Conservation (phyloP, 108 stramenopile genomes). For the Discostella stelligeroides region DNA sequence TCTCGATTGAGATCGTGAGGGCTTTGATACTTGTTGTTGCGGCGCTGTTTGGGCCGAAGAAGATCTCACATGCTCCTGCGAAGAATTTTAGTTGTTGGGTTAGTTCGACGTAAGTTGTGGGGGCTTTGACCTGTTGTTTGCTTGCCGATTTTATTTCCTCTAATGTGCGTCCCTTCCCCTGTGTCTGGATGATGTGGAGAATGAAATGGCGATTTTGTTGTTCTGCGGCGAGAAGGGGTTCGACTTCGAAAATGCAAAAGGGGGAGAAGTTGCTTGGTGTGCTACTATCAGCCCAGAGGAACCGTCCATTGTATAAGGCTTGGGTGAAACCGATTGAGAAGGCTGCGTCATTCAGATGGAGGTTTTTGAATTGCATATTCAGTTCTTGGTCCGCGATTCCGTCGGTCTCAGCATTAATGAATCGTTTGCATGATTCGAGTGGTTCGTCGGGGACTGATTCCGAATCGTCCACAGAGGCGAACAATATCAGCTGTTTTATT, state of each 20-base stretch:
- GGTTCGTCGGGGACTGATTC: background rate
- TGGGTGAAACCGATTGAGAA: background rate
- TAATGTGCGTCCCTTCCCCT: background rate
- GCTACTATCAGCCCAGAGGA: background rate
- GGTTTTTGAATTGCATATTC: background rate
- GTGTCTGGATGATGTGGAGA: background rate
- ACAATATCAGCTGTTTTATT: background rate
- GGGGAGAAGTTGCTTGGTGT: background rate
- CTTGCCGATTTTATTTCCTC: background rate
- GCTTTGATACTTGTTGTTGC: too few relatives aligned
- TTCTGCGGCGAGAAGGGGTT: background rate
- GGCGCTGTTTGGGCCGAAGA: background rate
- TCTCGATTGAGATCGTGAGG: too few relatives aligned
- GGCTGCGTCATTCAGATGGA: background rate
- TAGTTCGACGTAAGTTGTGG: background rate
- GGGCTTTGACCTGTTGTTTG: constrained; percentile 1
- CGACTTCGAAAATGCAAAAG: background rate
- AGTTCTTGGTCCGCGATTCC: too few relatives aligned
- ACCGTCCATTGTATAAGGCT: background rate
- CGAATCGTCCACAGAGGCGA: background rate
- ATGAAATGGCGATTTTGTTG: background rate
- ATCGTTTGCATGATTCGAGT: too few relatives aligned
- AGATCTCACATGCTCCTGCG: background rate
- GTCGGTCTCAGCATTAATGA: too few relatives aligned
- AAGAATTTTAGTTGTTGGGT: background rate